Evolutionary conservation across 2,329 filamentous ascomycete species (phyloP).

Genomic region (Phoma sp.): DNA sequence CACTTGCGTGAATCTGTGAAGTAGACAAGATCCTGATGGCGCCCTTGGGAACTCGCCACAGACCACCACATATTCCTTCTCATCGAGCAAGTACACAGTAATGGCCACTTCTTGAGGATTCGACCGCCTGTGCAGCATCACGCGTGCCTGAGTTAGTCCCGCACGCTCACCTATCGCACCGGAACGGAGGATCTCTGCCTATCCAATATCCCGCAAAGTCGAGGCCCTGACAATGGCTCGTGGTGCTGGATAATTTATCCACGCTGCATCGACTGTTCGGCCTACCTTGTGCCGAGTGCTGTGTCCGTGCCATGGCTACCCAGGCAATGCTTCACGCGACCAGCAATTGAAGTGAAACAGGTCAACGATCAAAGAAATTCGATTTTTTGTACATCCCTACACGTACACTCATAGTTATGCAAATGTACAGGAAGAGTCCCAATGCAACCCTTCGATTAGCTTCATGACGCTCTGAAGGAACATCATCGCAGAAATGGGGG

Average conservation of each 20-base stretch:
- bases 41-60: background rate
- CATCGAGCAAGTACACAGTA: background rate
- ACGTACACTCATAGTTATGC: constrained; percentile 39
- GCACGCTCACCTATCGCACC: constrained; percentile 7
- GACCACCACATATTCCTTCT: background rate
- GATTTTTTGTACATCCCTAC: constrained; percentile 41
- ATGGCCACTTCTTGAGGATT: background rate
- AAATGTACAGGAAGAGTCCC: constrained; percentile 33
- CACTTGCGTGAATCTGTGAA: background rate
- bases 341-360: background rate
- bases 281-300: constrained; percentile 18
- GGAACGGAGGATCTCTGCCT: constrained; percentile 16
- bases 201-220: constrained; percentile 15
- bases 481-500: constrained; percentile 18
- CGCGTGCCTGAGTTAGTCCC: constrained; percentile 10
- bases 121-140: background rate
- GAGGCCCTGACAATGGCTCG: background rate
- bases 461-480: constrained; percentile 9
- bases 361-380: constrained; percentile 19
- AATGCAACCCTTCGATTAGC: constrained; percentile 20
- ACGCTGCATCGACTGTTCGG: constrained; percentile 7
- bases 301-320: constrained; percentile 4
- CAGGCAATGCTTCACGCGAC: background rate
- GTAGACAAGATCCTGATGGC: background rate
- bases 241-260: constrained; percentile 8